Evolutionary conservation across 2,329 filamentous ascomycete genomes (phyloP).

Genomic region (Chaetomium globosum): DNA sequence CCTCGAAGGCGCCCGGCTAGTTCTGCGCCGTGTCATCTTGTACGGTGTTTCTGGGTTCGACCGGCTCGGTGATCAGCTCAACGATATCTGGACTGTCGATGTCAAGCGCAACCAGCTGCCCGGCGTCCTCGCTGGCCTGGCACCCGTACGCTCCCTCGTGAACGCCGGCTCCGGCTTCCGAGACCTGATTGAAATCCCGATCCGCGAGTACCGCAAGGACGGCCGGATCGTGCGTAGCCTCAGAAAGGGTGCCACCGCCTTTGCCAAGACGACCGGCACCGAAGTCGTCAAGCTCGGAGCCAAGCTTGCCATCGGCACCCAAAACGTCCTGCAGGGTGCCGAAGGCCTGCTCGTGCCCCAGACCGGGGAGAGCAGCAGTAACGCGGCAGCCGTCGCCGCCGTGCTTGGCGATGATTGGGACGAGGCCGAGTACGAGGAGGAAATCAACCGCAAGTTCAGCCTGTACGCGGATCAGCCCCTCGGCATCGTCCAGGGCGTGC

Average conservation of each 20-base stretch:
- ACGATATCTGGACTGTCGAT: slow-evolving; percentile 96
- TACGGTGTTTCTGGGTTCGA: slow-evolving; percentile 93
- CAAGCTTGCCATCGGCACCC: slow-evolving; percentile 91
- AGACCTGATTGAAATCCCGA: slow-evolving; percentile 84
- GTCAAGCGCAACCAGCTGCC: slow-evolving; percentile 87
- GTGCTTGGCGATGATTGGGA: slow-evolving; percentile 26
- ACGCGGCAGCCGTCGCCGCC: slow-evolving; percentile 41
- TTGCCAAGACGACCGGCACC: slow-evolving; percentile 89
- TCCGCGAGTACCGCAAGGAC: slow-evolving; percentile 91
- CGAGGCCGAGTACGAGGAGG: slow-evolving; percentile 67
- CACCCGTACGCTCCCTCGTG: slow-evolving; percentile 84
- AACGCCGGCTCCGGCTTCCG: slow-evolving; percentile 87
- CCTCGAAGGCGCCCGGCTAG: slow-evolving; percentile 84
- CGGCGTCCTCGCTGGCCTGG: slow-evolving; percentile 82
- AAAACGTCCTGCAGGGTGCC: slow-evolving; percentile 86
- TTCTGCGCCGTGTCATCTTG: slow-evolving; percentile 84
- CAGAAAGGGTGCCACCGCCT: slow-evolving; percentile 84
- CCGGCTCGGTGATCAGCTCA: slow-evolving; percentile 82
- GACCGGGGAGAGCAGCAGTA: slow-evolving; percentile 43
- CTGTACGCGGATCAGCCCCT: slow-evolving; percentile 94
- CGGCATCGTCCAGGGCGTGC: slow-evolving; percentile 81
- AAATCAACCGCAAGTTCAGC: slow-evolving; percentile 77
- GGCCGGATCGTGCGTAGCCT: slow-evolving; percentile 89
- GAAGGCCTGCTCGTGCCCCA: slow-evolving; percentile 71
- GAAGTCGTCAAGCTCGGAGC: slow-evolving; percentile 94